Evolutionary conservation across 2,329 filamentous ascomycete genomes (phyloP), one percentile per base, ranked within the genome.

Genomic region (Diaporthe longicolla): DNA sequence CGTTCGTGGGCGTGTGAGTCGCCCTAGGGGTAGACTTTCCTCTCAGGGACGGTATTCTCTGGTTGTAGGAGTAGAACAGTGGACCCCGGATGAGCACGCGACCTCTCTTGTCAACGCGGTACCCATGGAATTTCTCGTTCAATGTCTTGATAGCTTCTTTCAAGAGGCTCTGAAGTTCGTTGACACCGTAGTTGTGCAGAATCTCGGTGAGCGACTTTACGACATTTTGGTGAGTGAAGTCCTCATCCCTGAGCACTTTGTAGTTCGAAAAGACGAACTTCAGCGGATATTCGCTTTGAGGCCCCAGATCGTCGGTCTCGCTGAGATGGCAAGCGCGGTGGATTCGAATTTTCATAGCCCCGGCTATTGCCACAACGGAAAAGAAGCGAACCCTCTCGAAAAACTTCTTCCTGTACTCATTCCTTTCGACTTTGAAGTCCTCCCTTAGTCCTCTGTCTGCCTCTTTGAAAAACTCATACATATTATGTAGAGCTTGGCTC

Each of bases 351-450:
- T 50, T 59, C 24, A 73, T 59, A 3, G 40, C 61, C 15, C 29
- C 26, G 1, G 48, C 54, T 32, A 40, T 40, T 9, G 71, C 59
- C 24, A 73, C 63, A 8, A 58, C 59, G 21, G 71, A 70, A 37
- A 73, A 73, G 71, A 73, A 70, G 19, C 71, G 48, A 11, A 73
- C 63, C 24, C 50, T 68, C 8, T 73, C 71, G 21, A 73, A 73
- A 63, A 73, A 73, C 0, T 29, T 21, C 5, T 58, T 50, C 17
- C 8, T 59, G 13, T 59, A 59, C 2, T 40, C 10, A 10, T 59
- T 21, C 11, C 13, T 11, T 8, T 59, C n/a, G 24, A 54, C 50
- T 3, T 48, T 19, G n/a, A 45, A 32, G 0, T 69, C 63, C 15
- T 73, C 61, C 9, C 26, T 21, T 35, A 29, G 21, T 2, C 13